phyloP scores from a whole-genome alignment of 2,329 filamentous ascomycete species.

The Neofusicoccum laricinum region DNA sequence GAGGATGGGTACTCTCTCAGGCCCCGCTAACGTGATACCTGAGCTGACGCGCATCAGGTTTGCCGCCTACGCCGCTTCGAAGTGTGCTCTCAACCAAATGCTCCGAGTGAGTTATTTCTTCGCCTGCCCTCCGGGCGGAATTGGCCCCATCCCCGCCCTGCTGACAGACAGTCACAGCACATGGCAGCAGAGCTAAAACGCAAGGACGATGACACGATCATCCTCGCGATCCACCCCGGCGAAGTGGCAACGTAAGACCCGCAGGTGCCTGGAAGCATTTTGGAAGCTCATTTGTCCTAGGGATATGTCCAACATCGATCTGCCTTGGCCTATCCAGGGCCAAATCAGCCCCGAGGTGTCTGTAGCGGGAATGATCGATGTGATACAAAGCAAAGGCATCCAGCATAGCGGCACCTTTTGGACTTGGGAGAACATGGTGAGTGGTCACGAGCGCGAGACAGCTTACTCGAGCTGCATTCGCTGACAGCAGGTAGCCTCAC shows the following conservation, averaged over 20 bases:
- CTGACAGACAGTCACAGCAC: constrained; percentile 33
- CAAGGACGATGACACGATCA: constrained; percentile 47
- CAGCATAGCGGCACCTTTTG: constrained; percentile 55
- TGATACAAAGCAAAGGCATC: constrained; percentile 49
- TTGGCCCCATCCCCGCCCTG: background rate
- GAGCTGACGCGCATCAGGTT: constrained; percentile 34
- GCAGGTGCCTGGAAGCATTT: background rate
- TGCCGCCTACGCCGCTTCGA: constrained; percentile 56
- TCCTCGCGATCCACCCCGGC: constrained; percentile 57
- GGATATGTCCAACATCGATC: constrained; percentile 53
- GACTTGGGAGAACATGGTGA: constrained; percentile 54
- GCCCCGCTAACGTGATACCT: background rate
- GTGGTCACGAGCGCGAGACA: constrained; percentile 20
- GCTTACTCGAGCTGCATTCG: background rate
- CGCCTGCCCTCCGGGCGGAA: background rate
- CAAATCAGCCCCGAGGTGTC: constrained; percentile 51
- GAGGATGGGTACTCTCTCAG: constrained; percentile 46
- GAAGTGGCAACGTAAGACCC: constrained; percentile 51
- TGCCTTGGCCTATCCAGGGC: constrained; percentile 53
- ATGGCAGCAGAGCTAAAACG: constrained; percentile 55
- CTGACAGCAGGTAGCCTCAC: constrained; percentile 17
- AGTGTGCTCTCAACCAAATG: constrained; percentile 57
- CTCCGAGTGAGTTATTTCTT: constrained; percentile 33
- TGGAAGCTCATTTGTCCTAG: constrained; percentile 23
- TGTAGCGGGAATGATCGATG: constrained; percentile 49